Conservation (phyloP, 2,329 filamentous ascomycete genomes). For the Knufia petricola region DNA sequence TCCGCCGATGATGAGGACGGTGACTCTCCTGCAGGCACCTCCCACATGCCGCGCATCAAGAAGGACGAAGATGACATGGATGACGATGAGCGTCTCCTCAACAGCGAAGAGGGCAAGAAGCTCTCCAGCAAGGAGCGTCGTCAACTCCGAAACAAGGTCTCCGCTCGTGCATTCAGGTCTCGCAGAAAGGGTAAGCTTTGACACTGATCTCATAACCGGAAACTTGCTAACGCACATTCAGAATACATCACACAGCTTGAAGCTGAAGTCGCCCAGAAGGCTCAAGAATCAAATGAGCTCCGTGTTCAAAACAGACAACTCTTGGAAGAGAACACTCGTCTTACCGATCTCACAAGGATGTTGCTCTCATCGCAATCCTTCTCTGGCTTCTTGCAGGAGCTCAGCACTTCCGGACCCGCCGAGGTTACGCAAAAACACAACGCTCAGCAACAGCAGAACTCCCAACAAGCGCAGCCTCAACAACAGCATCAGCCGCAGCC, state of each 20-base stretch:
- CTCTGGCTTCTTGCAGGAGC: constrained; percentile 65
- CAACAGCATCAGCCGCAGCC: constrained; percentile 29
- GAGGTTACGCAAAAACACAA: constrained; percentile 29
- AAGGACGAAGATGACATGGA: constrained; percentile 99
- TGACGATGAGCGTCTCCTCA: constrained; percentile 83
- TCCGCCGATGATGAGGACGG: constrained; percentile 43
- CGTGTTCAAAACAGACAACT: constrained; percentile 72
- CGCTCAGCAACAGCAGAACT: constrained; percentile 28
- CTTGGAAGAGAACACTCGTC: constrained; percentile 72
- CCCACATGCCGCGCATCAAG: constrained; percentile 55
- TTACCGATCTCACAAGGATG: constrained; percentile 70
- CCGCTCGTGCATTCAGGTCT: constrained; percentile 93
- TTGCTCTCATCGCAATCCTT: constrained; percentile 73
- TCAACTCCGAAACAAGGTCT: constrained; percentile 98
- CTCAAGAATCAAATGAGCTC: constrained; percentile 72
- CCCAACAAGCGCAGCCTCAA: constrained; percentile 24
- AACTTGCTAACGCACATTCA: constrained; percentile 46
- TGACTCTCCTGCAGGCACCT: constrained; percentile 28
- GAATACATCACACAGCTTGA: constrained; percentile 97
- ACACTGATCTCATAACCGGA: constrained; percentile 3
- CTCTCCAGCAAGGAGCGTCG: constrained; percentile 95
- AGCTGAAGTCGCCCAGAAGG: constrained; percentile 72
- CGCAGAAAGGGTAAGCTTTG: constrained; percentile 76
- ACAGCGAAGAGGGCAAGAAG: constrained; percentile 98
- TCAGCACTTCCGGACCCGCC: constrained; percentile 51